Base-by-base conservation (phyloP, 768 basidiomycete genomes). In the Mycena indigotica region DNA sequence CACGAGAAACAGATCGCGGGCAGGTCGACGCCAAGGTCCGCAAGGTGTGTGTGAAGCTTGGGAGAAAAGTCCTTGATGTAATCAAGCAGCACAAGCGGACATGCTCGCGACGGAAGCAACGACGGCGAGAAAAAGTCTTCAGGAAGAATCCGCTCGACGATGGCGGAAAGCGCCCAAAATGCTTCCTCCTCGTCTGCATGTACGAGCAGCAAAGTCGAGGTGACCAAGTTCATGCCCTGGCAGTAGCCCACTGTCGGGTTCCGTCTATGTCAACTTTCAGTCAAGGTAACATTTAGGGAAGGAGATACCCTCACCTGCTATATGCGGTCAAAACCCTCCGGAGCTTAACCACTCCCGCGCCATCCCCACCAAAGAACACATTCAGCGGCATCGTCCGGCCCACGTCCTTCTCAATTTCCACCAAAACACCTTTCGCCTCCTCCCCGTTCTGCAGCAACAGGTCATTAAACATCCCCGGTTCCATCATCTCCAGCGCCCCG, bases 1-100 rank as follows among this genome's bases (percentile, higher is more conserved):
- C 97, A 99, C 13, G 95, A 96, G 77, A 99, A 99, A 58, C 94
- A 97, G 59, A 98, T 93, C 0, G 95, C 95, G 2, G 88, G 87
- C 2, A 99, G 80, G 68, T 99, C 95, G 13, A 98, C 87, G 4
- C 89, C 93, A 1, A 96, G 83, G 13, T 87, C 81, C 2, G 79
- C 80, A 32, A 98, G 77, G 65, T 98, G 94, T 0, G 76, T 69
- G 53, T 88, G 83, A 1, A 98, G 75, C 70, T 85, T 88, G 0
- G 94, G 95, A 5, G 84, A 77, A 41, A 78, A 70, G 60, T 93
- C 89, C 45, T 86, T 85, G 3, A 98, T 89, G 60, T 92, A 93
- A 66, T 97, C 94, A 17, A 89, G 77, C 1, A 99, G 79, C 2
- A 98, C 95, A 1, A 93, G 75, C 17, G 96, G 97, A 65, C 96